These are phyloP conservation scores for Plectosphaerella sp. DNA, from an alignment of 2,329 filamentous ascomycete genomes.

Conservation along the genomic window DNA sequence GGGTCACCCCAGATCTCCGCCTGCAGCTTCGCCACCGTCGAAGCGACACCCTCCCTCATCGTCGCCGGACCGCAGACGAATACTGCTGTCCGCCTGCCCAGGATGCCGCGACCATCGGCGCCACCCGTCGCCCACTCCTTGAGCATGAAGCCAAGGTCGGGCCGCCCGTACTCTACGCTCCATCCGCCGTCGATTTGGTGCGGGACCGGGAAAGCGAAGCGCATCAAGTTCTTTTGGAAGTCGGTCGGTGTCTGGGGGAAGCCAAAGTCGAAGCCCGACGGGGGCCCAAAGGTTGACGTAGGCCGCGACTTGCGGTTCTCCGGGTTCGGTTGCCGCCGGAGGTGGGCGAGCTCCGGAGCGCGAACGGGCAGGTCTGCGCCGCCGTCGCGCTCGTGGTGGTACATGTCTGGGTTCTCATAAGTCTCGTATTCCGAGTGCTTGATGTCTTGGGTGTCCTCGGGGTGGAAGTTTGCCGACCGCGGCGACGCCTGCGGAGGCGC, in stretches of 20 bases:
- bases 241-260: slow-evolving; percentile 81
- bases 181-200: slow-evolving; percentile 73
- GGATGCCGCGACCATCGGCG: slow-evolving; percentile 59
- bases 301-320: slow-evolving; percentile 30
- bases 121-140: slow-evolving; percentile 75
- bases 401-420: slow-evolving; percentile 2
- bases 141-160: slow-evolving; percentile 83
- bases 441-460: neutral
- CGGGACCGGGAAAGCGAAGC: slow-evolving; percentile 75
- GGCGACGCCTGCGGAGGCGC: slow-evolving; percentile 42
- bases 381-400: neutral
- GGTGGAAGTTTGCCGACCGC: slow-evolving; percentile 13
- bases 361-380: slow-evolving; percentile 23
- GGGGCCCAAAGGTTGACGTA: slow-evolving; percentile 54
- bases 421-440: neutral
- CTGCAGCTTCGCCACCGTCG: slow-evolving; percentile 78
- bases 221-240: slow-evolving; percentile 85
- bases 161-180: slow-evolving; percentile 88
- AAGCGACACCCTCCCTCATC: slow-evolving; percentile 86
- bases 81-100: slow-evolving; percentile 78
- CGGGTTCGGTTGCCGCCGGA: slow-evolving; percentile 40
- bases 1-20: slow-evolving; percentile 76
- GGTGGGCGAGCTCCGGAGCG: slow-evolving; percentile 53
- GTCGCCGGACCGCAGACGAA: slow-evolving; percentile 87
- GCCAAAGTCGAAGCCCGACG: slow-evolving; percentile 69